Conservation (phyloP, 2,329 filamentous ascomycete genomes). For the Phialophora verrucosa region DNA sequence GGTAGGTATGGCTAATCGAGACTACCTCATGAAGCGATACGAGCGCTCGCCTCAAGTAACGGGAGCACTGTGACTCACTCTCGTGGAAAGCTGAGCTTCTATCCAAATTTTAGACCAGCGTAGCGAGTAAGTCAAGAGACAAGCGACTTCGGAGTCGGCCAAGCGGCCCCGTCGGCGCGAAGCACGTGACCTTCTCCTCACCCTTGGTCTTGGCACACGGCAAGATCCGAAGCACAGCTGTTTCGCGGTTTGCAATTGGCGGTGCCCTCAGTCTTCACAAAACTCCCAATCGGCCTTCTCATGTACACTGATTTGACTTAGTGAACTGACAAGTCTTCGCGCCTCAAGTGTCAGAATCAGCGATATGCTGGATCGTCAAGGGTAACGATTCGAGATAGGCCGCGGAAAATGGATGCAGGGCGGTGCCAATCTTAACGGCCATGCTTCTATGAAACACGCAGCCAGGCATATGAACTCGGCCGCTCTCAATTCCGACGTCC, state of each 20-base stretch:
- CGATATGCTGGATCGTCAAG: no score
- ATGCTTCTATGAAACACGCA: no score
- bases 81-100: conserved; percentile 1
- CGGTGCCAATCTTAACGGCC: no score
- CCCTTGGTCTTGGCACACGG: no score
- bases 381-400: no score
- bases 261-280: no score
- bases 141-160: conserved; percentile 16
- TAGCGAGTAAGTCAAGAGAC: neutral
- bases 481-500: no score
- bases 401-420: no score
- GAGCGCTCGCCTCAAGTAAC: neutral
- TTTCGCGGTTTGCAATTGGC: neutral
- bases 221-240: conserved; percentile 10
- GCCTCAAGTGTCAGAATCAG: no score
- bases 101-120: conserved; percentile 3
- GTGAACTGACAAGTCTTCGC: no score
- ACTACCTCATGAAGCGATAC: conserved; percentile 1
- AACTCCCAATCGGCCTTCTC: neutral
- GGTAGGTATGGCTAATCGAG: neutral
- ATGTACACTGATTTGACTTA: conserved; percentile 6
- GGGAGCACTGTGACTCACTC: conserved; percentile 5
- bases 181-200: neutral
- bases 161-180: neutral
- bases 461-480: no score